A percentile compares a stretch with the other conserved stretches of the same genome.
Conservation (phyloP, 2,329 filamentous ascomycete species). For the Botrytis squamosa region DNA sequence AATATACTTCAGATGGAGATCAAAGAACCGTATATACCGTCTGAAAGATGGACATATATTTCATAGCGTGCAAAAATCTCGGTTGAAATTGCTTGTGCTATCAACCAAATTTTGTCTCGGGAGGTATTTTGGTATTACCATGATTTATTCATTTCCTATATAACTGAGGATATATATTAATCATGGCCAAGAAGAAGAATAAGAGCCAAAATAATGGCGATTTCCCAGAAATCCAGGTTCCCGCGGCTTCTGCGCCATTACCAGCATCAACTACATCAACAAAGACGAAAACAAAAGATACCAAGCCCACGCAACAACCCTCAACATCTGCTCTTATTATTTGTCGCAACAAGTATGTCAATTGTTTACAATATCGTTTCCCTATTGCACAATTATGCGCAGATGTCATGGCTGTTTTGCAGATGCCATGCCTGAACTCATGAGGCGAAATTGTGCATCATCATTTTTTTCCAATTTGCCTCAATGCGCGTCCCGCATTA, state of each 20-base stretch:
- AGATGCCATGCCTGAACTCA: conserved; percentile 14
- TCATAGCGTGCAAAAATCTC: conserved; percentile 23
- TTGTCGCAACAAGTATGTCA: conserved; percentile 66
- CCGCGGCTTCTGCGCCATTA: conserved; percentile 27
- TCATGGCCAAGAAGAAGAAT: conserved; percentile 50
- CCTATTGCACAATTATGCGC: background rate
- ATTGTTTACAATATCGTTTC: background rate
- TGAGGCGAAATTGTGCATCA: conserved; percentile 12
- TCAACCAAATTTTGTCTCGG: conserved; percentile 21
- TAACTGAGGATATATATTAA: conserved; percentile 12
- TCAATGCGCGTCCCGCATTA: conserved; percentile 8
- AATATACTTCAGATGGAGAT: background rate
- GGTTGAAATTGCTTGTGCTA: conserved; percentile 23
- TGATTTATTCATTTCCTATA: conserved; percentile 14
- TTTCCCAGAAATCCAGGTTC: conserved; percentile 28
- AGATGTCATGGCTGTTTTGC: conserved; percentile 4
- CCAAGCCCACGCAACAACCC: conserved; percentile 38
- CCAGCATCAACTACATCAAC: conserved; percentile 29
- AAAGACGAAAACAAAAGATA: conserved; percentile 33
- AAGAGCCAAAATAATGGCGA: conserved; percentile 42
- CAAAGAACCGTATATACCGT: background rate
- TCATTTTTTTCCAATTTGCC: background rate
- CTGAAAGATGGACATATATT: conserved; percentile 7
- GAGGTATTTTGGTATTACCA: conserved; percentile 16
- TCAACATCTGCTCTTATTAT: conserved; percentile 55